A percentile compares a stretch with the other conserved stretches of the same genome.
Evolutionary conservation across 1,284 basidiomycete species (phyloP).

Genomic region (Amylostereum areolatum): DNA sequence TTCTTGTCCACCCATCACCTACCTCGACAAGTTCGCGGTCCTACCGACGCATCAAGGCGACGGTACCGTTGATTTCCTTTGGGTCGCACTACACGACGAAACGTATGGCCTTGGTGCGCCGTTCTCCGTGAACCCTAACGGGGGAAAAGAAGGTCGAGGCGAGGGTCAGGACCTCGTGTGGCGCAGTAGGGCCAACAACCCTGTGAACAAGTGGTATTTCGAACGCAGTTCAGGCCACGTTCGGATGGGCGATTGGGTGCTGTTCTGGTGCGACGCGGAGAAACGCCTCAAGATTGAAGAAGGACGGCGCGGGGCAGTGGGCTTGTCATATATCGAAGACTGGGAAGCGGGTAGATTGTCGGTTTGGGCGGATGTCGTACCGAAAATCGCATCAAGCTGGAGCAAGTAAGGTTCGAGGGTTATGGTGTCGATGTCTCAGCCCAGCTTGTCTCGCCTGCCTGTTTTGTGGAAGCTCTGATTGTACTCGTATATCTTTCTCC

Average conservation of each 20-base stretch:
- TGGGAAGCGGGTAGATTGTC: slow-evolving; percentile 78
- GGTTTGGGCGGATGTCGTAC: slow-evolving; percentile 71
- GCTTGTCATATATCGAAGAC: slow-evolving; percentile 71
- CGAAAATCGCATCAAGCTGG: slow-evolving; percentile 82
- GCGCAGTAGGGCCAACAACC: slow-evolving; percentile 90
- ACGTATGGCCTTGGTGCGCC: slow-evolving; percentile 94
- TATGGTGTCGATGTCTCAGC: too few species aligned
- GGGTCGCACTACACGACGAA: slow-evolving; percentile 98
- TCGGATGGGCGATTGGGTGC: slow-evolving; percentile 77
- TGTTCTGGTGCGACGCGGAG: slow-evolving; percentile 99
- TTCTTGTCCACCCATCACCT: slow-evolving; percentile 59
- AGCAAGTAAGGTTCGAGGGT: slow-evolving; percentile 33
- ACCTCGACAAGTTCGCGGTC: slow-evolving; percentile 99
- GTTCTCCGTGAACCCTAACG: slow-evolving; percentile 93
- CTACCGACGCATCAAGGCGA: slow-evolving; percentile 93
- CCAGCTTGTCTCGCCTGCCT: too few species aligned
- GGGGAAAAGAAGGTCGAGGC: slow-evolving; percentile 85
- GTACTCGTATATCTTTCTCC: too few species aligned
- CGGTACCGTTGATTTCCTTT: slow-evolving; percentile 98
- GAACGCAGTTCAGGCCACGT: slow-evolving; percentile 92
- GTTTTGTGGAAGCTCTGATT: too few species aligned
- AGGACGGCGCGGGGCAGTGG: slow-evolving; percentile 51
- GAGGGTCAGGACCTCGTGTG: slow-evolving; percentile 94
- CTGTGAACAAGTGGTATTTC: slow-evolving; percentile 99
- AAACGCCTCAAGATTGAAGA: slow-evolving; percentile 66